phyloP scores from a whole-genome alignment of 2,329 filamentous ascomycete genomes.

The Verticillium dahliae region DNA sequence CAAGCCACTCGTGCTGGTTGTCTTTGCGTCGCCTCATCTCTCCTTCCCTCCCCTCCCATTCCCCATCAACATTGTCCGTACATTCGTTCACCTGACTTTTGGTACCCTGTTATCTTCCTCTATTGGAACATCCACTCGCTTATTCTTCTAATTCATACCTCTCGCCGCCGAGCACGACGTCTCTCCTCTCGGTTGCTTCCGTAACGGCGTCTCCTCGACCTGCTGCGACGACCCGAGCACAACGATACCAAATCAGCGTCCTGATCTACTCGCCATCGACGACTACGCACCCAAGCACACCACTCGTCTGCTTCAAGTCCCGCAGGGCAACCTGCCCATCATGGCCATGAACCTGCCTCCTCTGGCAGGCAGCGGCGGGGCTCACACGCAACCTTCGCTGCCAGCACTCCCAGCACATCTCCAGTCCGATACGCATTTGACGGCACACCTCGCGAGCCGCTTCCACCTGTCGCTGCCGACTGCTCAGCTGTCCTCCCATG shows the following conservation, averaged over 20 bases:
- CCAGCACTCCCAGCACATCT: conserved; percentile 80
- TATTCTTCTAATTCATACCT: not conserved
- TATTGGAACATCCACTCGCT: not conserved
- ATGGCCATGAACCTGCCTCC: conserved; percentile 57
- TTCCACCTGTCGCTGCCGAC: conserved; percentile 91
- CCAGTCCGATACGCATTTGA: conserved; percentile 72
- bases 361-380: conserved; percentile 41
- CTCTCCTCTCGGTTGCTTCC: not conserved
- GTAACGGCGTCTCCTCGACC: not conserved
- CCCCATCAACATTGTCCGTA: not conserved
- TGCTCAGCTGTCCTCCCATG: conserved; percentile 83
- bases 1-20: not conserved
- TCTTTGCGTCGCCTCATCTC: not conserved
- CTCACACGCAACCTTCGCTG: conserved; percentile 78
- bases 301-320: not conserved
- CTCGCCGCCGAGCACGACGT: not conserved
- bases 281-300: not conserved
- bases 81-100: not conserved
- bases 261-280: not conserved
- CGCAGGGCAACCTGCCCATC: conserved; percentile 23
- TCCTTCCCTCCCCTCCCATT: not conserved
- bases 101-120: not conserved
- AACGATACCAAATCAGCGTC: not conserved
- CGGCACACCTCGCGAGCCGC: conserved; percentile 75
- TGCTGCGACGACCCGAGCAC: not conserved